Conservation (phyloP, 2,329 filamentous ascomycete species). For the Teratosphaeria destructans region DNA sequence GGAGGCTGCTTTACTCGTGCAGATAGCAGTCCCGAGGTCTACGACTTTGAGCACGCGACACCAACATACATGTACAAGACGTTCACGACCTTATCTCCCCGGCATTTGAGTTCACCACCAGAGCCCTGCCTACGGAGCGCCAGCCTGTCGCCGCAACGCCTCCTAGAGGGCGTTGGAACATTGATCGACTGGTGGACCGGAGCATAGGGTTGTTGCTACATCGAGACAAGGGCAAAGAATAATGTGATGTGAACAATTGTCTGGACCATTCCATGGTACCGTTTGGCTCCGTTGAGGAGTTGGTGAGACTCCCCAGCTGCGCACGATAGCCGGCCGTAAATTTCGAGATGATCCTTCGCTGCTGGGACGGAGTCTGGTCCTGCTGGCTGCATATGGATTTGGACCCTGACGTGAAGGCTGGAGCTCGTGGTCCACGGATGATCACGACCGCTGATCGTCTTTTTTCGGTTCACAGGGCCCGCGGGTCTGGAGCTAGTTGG, state of each 20-base stretch:
- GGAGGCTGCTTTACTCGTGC: background rate
- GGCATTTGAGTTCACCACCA: background rate
- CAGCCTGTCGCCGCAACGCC: background rate
- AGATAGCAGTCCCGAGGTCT: background rate
- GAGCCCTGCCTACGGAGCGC: background rate
- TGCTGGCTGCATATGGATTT: background rate
- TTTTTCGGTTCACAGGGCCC: background rate
- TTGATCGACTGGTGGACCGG: background rate
- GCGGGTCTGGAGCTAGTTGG: background rate
- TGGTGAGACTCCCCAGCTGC: no score
- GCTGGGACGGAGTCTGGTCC: background rate
- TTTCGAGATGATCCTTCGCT: background rate
- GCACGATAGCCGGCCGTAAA: background rate
- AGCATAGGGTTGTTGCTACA: background rate
- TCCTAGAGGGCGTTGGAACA: background rate
- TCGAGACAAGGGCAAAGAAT: background rate
- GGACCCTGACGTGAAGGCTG: background rate
- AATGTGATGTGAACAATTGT: background rate
- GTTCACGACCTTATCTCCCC: background rate
- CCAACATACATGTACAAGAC: background rate
- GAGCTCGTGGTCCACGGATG: background rate
- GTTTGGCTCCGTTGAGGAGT: background rate
- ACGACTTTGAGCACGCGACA: background rate
- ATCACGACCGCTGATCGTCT: background rate
- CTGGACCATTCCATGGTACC: background rate